Percentiles rank a stretch among this genome's conserved stretches.
phyloP scores from a whole-genome alignment of 179 eudicot genomes.

The Actinidia chinensis region DNA sequence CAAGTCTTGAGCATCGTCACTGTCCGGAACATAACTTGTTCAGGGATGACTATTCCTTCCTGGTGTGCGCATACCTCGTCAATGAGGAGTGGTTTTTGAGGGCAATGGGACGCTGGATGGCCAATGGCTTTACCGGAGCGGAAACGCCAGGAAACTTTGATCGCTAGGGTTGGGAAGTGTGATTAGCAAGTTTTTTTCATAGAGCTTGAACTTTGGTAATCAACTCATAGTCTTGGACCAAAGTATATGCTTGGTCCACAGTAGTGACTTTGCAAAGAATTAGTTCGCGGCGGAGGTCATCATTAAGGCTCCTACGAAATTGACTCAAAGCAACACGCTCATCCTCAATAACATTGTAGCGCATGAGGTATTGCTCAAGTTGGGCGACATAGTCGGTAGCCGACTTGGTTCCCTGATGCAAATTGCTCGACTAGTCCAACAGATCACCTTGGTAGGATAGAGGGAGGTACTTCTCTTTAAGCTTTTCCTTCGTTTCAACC shows the following conservation, averaged over 20 bases:
- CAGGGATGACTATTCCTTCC: neutral
- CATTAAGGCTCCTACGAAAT: neutral
- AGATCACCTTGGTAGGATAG: neutral
- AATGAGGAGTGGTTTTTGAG: neutral
- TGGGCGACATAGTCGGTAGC: neutral
- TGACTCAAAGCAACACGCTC: neutral
- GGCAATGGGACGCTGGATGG: neutral
- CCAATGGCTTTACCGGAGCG: neutral
- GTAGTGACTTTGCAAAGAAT: neutral
- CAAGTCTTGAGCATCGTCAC: neutral
- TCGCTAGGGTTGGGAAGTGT: neutral
- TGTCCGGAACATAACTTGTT: neutral
- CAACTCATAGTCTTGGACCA: neutral
- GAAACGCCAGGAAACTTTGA: neutral
- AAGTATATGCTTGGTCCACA: neutral
- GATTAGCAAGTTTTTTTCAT: no score
- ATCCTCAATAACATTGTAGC: neutral
- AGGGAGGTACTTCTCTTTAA: neutral
- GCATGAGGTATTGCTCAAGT: neutral
- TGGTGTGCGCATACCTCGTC: neutral
- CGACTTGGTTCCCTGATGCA: neutral
- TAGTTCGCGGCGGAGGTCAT: neutral
- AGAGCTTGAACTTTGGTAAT: neutral
- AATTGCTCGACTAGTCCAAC: neutral
- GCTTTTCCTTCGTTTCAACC: neutral